These are phyloP conservation scores for Vitis hybrid DNA, from an alignment of 177 flowering plant genomes.

Conservation along the genomic window DNA sequence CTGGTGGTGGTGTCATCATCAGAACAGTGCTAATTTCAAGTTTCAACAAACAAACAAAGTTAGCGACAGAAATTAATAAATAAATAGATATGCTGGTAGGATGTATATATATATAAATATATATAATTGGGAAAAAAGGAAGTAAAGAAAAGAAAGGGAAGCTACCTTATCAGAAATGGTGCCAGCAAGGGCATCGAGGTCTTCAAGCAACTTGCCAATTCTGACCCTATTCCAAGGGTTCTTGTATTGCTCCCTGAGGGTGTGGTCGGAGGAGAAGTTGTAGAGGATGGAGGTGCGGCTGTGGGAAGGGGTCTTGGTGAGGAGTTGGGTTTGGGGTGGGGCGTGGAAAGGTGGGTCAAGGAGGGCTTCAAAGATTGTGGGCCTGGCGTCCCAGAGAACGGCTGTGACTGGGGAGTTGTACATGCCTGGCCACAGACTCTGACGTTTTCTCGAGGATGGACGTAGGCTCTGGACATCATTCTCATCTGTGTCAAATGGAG, in stretches of 20 bases:
- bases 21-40: conserved; percentile 34
- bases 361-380: conserved; percentile 36
- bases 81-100: no score
- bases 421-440: conserved; percentile 49
- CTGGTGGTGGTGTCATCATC: conserved; percentile 47
- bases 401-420: conserved; percentile 46
- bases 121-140: neutral
- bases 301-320: conserved; percentile 34
- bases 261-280: conserved; percentile 33
- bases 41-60: no score
- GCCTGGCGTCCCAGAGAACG: conserved; percentile 48
- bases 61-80: neutral
- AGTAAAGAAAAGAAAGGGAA: neutral
- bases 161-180: conserved; percentile 46
- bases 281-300: conserved; percentile 38
- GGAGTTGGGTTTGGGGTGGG: conserved; percentile 46
- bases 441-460: conserved; percentile 21
- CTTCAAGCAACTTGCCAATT: conserved; percentile 50
- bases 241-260: conserved; percentile 46
- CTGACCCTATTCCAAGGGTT: conserved; percentile 54
- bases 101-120: no score
- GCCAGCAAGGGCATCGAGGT: conserved; percentile 52
- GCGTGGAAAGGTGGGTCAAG: conserved; percentile 45
- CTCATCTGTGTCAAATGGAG: no score
- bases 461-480: no score